Base-by-base conservation (phyloP, 106 monocot species). In the Dendrobium officinale region DNA sequence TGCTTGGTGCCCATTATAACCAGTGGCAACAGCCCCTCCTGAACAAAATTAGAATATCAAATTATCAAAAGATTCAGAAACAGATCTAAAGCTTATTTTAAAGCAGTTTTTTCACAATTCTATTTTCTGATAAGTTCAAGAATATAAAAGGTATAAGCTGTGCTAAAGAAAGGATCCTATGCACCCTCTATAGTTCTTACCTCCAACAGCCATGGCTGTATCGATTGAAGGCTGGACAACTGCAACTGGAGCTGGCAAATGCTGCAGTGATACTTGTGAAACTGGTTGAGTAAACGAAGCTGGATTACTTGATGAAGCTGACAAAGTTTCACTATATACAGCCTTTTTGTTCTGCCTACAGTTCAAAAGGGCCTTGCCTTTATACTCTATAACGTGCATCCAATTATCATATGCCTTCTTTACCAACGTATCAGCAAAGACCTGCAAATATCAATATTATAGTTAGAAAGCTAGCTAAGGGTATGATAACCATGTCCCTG, bases 341-440 rank as follows among this genome's bases (percentile, higher is more conserved):
- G 82, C 73, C 75, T 88, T 89, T 80, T 88, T 87, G n/a, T 72
- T 86, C 77, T 91, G 84, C 67, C 86, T 90, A 67, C 87, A 82
- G 79, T 79, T 90, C 79, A 91, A 58, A 77, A 96, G 91, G 59
- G 88, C 91, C 75, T 91, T 88, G 13, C 93, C 93, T 70, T 96
- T 93, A 85, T 93, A 96, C 78, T 93, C 93, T 75, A 93, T 80
- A 70, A 88, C 93, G 59, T 92, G 86, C 78, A 81, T 85, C 96
- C 93, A 96, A 79, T 93, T 90, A 51, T 96, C 96, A 82, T 96
- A 96, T 44, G 96, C 93, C 76, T 90, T 91, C 70, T 96, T 96
- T 18, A 96, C 93, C 79, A 96, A 67, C 17, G 87, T 76, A 81
- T 96, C 96, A 24, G 86, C 96, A 86, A 90, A 90, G 58, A 90